phyloP scores from a whole-genome alignment of 2,329 filamentous ascomycete species.

The Harringtonia aguacate region DNA sequence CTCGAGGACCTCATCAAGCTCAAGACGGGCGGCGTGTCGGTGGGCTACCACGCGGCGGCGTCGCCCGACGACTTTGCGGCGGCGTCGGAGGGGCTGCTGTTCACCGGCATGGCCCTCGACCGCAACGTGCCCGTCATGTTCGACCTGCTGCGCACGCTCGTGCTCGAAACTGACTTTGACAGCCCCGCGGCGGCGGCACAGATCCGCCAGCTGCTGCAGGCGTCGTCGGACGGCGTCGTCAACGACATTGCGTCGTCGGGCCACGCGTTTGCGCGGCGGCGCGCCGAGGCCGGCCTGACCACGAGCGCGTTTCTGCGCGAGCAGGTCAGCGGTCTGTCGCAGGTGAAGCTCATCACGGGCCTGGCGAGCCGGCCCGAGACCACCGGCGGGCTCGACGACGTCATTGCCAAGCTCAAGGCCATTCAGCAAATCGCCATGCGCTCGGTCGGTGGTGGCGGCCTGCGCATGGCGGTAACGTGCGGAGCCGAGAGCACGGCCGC shows the following conservation, averaged over 20 bases:
- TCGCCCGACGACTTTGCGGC: slow-evolving; percentile 61
- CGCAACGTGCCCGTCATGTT: slow-evolving; percentile 88
- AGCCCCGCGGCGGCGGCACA: slow-evolving; percentile 69
- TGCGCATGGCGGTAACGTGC: slow-evolving; percentile 80
- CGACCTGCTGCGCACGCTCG: slow-evolving; percentile 66
- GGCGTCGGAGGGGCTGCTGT: slow-evolving; percentile 70
- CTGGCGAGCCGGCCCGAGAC: slow-evolving; percentile 62
- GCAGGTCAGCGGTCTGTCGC: slow-evolving; percentile 81
- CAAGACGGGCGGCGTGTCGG: slow-evolving; percentile 83
- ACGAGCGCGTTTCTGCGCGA: slow-evolving; percentile 63
- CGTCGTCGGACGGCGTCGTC: slow-evolving; percentile 77
- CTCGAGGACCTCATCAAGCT: slow-evolving; percentile 93
- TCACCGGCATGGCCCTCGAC: slow-evolving; percentile 82
- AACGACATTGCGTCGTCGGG: slow-evolving; percentile 88
- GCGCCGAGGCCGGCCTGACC: slow-evolving; percentile 71
- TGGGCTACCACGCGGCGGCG: slow-evolving; percentile 73
- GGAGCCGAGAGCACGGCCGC: slow-evolving; percentile 57
- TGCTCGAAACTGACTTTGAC: slow-evolving; percentile 84
- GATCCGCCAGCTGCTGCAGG: slow-evolving; percentile 77
- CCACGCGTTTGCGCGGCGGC: slow-evolving; percentile 75
- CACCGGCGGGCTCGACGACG: slow-evolving; percentile 54
- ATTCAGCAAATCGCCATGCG: slow-evolving; percentile 73
- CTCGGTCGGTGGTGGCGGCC: slow-evolving; percentile 35
- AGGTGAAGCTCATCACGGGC: slow-evolving; percentile 73
- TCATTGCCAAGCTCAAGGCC: slow-evolving; percentile 72